Base-by-base conservation (phyloP, 2,329 filamentous ascomycete species). In the Beauveria brongniartii region DNA sequence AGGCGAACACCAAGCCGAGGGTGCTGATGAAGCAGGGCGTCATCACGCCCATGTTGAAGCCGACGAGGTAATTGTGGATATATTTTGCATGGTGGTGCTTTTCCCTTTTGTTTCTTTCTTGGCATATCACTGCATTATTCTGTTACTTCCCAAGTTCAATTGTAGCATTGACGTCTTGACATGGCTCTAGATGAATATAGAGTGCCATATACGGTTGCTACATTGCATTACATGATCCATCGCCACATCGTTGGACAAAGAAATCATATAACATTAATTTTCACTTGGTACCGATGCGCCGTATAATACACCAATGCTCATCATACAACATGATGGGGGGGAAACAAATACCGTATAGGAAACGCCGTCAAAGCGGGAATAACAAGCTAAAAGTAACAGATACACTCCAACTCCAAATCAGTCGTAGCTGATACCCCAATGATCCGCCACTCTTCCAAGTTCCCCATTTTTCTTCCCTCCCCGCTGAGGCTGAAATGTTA, bases 1-100 rank as follows among this genome's bases (percentile, higher is more conserved):
- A 97, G 79, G 85, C 89, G 67, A 84, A 84, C 63, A 96, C 90
- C 63, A 96, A 93, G 82, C 94, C 94, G 62, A 85, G 91, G 68
- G 83, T 97, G 66, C 80, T 97, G 73, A 79, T 96, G 73, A 97
- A 96, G 80, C 90, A 92, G 76, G 94, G 94, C 52, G 82, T 95
- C 66, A 92, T 99, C 74, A 83, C 85, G 68, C 90, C 94, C 46
- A 90, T 99, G 83, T 85, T 88, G 62, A 92, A 89, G 77, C 93
- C 93, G 20, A 78, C 71, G 56, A 67, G 70, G 61, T 78, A 73
- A 37, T 14, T 6, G 4, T 30, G 34, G n/a, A 22, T 8, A 8
- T 37, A 24, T 22, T 9, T 18, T 18, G 41, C 20, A 37, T 37
- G 43, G 30, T n/a, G n/a, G 44, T 28, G 24, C 28, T 20, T 26